Percentiles rank a stretch among this genome's conserved stretches.
phyloP scores from a whole-genome alignment of 2,329 filamentous ascomycete genomes.

The Colletotrichum gloeosporioides region DNA sequence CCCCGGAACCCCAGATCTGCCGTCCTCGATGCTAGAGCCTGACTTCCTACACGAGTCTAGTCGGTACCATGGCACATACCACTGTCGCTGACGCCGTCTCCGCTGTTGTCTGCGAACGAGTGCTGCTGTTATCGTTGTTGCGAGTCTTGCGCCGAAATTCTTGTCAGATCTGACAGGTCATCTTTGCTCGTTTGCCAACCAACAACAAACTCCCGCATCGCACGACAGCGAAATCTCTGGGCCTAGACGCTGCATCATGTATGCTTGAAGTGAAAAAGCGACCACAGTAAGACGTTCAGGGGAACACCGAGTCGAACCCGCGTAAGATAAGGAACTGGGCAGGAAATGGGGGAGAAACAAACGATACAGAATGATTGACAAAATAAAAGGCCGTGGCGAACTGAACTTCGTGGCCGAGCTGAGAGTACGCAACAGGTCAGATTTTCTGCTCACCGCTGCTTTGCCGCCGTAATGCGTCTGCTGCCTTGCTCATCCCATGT shows the following conservation, averaged over 20 bases:
- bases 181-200: slow-evolving; percentile 7
- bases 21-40: not conserved
- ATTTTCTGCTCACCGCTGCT: slow-evolving; percentile 23
- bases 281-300: not conserved
- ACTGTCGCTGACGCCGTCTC: not conserved
- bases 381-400: not conserved
- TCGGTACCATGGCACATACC: not conserved
- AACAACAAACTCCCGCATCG: slow-evolving; percentile 3
- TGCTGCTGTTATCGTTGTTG: not conserved
- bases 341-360: not conserved
- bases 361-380: not conserved
- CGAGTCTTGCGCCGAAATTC: slow-evolving; percentile 4
- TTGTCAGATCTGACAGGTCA: slow-evolving; percentile 20
- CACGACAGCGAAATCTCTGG: not conserved
- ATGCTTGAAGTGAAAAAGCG: not conserved
- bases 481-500: slow-evolving; percentile 7
- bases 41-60: not conserved
- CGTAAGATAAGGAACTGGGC: not conserved
- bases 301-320: not conserved
- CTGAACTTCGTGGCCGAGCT: not conserved
- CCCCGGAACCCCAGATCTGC: not conserved
- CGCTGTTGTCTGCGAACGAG: not conserved
- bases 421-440: not conserved
- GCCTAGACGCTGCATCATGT: not conserved
- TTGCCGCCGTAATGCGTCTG: slow-evolving; percentile 6